Base-by-base conservation (phyloP, 306 rosid genomes). In the Inga laurina region DNA sequence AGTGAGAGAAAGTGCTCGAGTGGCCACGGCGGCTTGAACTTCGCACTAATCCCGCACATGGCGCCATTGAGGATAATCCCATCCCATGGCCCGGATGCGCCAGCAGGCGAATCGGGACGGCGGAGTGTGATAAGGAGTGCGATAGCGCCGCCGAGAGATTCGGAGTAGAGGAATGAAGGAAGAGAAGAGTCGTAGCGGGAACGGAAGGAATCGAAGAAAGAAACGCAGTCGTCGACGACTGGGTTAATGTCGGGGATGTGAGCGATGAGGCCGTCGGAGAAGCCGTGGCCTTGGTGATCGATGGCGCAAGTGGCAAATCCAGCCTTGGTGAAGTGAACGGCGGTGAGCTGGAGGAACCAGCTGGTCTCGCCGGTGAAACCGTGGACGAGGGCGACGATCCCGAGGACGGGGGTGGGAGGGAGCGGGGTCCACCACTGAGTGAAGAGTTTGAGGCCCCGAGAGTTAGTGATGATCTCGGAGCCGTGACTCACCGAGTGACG, bases 11-110 rank as follows among this genome's bases (percentile, higher is more conserved):
- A 85, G 83, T 94, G 97, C 82, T 94, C 99, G 18, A 96, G 79
- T 8, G 99, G 98, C 99, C 99, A 96, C 41, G 97, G 98, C 18
- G 99, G 99, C 78, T 94, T 96, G 95, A 96, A 87, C 88, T 94
- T 94, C 43, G 87, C 87, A 85, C 99, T 96, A 83, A 96, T 88
- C 2, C 98, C 99, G 84, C 98, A 94, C 99, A 96, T 92, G 21
- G 99, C 97, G 16, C 99, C 99, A 85, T 94, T 96, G 77, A 96
- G 95, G 46, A 96, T 77, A 15, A 90, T 44, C 4, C 99, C 98
- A 76, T 87, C 84, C 97, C 97, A 96, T 5, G 85, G 83, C 56
- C 56, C 65, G 61, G 78, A 27, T 19, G 48, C 6, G 21, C 6
- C 9, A 11, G 37, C 37, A 18, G 21, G 66, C 59, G 78, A 35